Base-by-base conservation (phyloP, 768 basidiomycete genomes). In the Mycena polygramma region DNA sequence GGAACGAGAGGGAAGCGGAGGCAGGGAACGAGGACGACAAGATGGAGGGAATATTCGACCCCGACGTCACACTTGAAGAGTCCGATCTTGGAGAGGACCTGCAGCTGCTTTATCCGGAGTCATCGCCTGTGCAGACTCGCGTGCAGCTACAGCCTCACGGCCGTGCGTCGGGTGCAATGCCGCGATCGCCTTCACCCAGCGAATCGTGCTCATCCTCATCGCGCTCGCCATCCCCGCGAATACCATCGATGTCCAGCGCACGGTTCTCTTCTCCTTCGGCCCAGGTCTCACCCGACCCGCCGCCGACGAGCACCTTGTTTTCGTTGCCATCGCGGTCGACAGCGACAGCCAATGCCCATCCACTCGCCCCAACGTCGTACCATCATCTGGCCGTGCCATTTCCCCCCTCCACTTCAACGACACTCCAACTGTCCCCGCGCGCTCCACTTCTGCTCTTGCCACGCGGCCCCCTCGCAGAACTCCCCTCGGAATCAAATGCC, bases 71-170 rank as follows among this genome's bases (percentile, higher is more conserved):
- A 6, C 30, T 30, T 30, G 45, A 48, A 22, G 61, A 62, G 6
- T 11, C 24, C 11, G 60, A 61, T 17, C n/a, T 6, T 13, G 48
- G 45, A n/a, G 60, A 61, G 14, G 60, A 51, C 15, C 14, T 62
- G 36, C n/a, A 52, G 49, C 37, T 62, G 36, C 36, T 62, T 15
- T 62, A 62, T 14, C 61, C 61, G 19, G 24, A 45, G 13, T 45
- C 59, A 8, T 26, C 61, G 36, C 49, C 48, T 6, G 39, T 24
- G n/a, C 9, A 41, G 39, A 14, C 22, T 14, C 48, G 59, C 3
- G 1, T 22, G 10, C n/a, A 53, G 24, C 52, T 55, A 3, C 15
- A 3, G 5, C 15, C 36, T 37, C 53, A 19, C 30, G n/a, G n/a
- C 1, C 53, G 15, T 9, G 10, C 9, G 6, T 35, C 26, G 35